Evolutionary conservation across 2,329 filamentous ascomycete species (phyloP), one percentile per base, ranked within the genome.

Genomic region (Sporothrix brasiliensis): DNA sequence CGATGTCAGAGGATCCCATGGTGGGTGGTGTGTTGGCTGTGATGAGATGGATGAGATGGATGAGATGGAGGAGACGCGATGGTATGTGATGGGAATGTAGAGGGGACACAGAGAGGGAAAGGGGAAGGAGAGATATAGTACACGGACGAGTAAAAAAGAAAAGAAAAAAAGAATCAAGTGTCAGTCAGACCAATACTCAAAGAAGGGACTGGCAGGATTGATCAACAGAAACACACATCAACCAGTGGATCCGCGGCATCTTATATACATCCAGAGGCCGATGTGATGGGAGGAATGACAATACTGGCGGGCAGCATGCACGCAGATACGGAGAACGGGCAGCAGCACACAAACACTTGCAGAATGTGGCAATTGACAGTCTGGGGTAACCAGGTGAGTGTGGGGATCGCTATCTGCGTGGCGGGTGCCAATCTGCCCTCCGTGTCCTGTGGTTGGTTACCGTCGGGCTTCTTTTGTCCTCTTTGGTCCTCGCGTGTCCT

Each of bases 201-300:
- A 34, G 34, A 34, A 34, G 34, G 9, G 34, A 34, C 34, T 6
- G 6, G 34, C 34, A 9, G 54, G 10, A 30, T 2, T 39, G 54
- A 58, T 58, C 54, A 58, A 58, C 54, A 58, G 39, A 30, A 58
- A 27, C 27, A 39, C 11, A 19, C 16, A 39, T 7, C 54, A 39
- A 58, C 54, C 54, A 58, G 54, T 58, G 54, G 54, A 58, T 34
- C 54, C 54, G 54, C 30, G 54, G 54, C 54, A 58, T 58, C 54
- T 58, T 58, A 58, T 58, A 58, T 58, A 58, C 54, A 58, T 58
- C 7, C 19, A 53, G 21, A 39, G 14, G 27, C 9, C 27, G 27
- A n/a, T 34, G 54, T 39, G 54, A 39, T 39, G 19, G 27, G 34
- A 16, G 53, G 11, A 30, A 21, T 1, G 24, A 34, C 4, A 16